phyloP scores from a whole-genome alignment of 1,284 basidiomycete species.

The Hemileia vastatrix region DNA sequence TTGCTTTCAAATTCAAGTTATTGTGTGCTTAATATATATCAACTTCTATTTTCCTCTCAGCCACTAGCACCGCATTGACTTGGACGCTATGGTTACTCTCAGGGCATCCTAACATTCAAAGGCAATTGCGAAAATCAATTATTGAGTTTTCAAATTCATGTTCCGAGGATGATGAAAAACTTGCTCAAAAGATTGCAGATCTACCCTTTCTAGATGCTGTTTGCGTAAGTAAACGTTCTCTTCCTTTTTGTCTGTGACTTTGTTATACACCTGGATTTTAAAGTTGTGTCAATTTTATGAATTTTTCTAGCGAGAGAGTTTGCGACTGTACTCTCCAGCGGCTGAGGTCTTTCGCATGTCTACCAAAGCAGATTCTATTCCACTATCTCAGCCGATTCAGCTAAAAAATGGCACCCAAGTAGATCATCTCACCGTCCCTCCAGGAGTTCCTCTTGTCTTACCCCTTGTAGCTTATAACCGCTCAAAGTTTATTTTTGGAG shows the following conservation, averaged over 20 bases:
- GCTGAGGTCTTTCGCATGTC: no score
- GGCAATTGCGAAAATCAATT: background rate
- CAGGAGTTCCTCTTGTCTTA: no score
- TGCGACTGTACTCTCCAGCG: no score
- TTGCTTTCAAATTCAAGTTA: background rate
- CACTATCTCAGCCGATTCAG: no score
- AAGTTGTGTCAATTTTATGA: no score
- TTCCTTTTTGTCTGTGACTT: no score
- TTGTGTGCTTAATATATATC: background rate
- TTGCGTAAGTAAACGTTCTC: no score
- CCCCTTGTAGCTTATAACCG: constrained; percentile 55
- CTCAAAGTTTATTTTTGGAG: constrained; percentile 56
- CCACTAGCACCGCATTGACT: background rate
- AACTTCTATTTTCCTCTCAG: background rate
- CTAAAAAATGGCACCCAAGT: no score
- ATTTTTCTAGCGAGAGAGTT: no score
- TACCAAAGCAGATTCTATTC: no score
- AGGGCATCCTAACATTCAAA: constrained; percentile 1
- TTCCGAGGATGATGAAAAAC: background rate
- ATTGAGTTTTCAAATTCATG: background rate
- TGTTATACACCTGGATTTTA: no score
- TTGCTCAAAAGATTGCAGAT: background rate
- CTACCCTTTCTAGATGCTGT: constrained; percentile 5
- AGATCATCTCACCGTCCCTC: no score
- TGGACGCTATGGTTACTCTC: background rate